phyloP scores from a whole-genome alignment of 768 basidiomycete species.

The Multifurca ochricompacta region DNA sequence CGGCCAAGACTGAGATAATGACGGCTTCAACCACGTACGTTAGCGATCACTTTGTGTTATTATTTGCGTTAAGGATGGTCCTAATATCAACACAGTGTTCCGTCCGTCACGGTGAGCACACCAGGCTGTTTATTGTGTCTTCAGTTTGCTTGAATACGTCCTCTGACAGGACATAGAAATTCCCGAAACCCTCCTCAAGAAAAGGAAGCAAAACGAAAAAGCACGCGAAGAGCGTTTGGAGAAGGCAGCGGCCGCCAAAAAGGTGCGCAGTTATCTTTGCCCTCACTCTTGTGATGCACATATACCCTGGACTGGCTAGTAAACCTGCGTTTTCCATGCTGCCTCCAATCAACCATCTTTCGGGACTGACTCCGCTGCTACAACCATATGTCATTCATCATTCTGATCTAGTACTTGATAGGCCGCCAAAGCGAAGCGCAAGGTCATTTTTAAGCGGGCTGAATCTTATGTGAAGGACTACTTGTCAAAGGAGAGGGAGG shows the following conservation, averaged over 20 bases:
- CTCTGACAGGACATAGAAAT: conserved; percentile 76
- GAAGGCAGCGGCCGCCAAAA: conserved; percentile 77
- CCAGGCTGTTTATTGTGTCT: neutral
- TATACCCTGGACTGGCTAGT: conserved; percentile 74
- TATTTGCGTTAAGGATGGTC: neutral
- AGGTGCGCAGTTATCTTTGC: conserved; percentile 47
- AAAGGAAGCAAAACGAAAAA: conserved; percentile 97
- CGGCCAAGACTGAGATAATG: conserved; percentile 38
- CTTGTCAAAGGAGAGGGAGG: conserved; percentile 85
- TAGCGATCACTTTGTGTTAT: neutral
- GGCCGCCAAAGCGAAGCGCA: conserved; percentile 88
- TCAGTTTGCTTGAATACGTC: conserved; percentile 6
- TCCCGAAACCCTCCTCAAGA: conserved; percentile 99
- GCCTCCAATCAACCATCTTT: conserved; percentile 93
- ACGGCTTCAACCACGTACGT: conserved; percentile 48
- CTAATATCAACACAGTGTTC: neutral
- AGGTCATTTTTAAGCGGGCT: conserved; percentile 98
- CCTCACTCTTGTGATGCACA: conserved; percentile 68
- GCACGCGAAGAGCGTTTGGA: conserved; percentile 87
- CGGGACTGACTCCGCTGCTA: conserved; percentile 61
- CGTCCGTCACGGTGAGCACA: conserved; percentile 3
- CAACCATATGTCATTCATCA: conserved; percentile 19
- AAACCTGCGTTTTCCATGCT: conserved; percentile 46
- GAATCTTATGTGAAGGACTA: conserved; percentile 99
- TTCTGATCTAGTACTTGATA: conserved; percentile 29